These are phyloP conservation scores for Physcomitrellopsis africana DNA, from an alignment of 225 moss, liverwort and hornwort species.

Conservation along the genomic window DNA sequence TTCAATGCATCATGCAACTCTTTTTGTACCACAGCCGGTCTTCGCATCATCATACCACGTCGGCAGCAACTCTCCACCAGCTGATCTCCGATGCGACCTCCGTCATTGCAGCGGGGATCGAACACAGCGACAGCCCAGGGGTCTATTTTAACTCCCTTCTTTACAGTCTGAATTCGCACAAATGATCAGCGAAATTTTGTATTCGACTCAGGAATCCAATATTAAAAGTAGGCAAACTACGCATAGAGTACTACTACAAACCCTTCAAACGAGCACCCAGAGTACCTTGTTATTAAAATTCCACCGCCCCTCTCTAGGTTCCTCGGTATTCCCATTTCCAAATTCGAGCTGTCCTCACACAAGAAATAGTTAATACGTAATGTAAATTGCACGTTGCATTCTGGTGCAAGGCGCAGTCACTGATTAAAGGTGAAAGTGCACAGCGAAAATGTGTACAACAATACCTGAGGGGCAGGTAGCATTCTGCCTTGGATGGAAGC, in stretches of 20 bases:
- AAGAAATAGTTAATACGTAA: neutral
- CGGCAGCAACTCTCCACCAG: constrained; percentile 46
- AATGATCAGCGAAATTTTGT: neutral
- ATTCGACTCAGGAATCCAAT: too few relatives aligned
- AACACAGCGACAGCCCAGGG: constrained; percentile 73
- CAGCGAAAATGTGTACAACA: neutral
- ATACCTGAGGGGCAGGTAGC: constrained; percentile 62
- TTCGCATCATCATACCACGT: constrained; percentile 61
- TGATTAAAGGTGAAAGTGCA: neutral
- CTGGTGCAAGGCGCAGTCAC: neutral
- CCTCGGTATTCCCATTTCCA: constrained; percentile 60
- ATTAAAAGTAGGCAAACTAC: neutral
- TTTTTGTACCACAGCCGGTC: constrained; percentile 41
- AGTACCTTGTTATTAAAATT: constrained; percentile 73
- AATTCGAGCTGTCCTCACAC: constrained; percentile 59
- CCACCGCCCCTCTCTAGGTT: constrained; percentile 72
- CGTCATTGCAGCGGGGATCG: constrained; percentile 34
- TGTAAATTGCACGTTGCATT: neutral
- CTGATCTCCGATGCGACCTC: constrained; percentile 35
- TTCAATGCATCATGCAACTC: constrained; percentile 21
- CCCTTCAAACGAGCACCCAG: neutral
- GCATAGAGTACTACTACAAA: neutral
- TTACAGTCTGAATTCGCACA: constrained; percentile 50
- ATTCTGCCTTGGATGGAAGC: constrained; percentile 55
- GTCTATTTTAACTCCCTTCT: constrained; percentile 28